Evolutionary conservation across 2,329 filamentous ascomycete species (phyloP), one percentile per base, ranked within the genome.

Genomic region (Fusarium hostae): DNA sequence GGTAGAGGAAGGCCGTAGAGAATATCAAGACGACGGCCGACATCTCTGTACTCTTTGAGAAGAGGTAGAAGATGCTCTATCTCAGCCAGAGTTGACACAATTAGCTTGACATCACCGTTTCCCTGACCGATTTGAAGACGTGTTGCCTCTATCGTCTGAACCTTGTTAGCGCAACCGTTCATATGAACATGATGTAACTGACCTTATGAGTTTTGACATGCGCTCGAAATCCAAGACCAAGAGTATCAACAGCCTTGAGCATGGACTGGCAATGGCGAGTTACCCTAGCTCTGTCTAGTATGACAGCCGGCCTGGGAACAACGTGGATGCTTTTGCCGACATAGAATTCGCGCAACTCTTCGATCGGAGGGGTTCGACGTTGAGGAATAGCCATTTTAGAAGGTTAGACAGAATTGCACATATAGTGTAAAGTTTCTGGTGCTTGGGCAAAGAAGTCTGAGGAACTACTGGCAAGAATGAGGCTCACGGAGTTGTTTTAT

Each of bases 131-230:
- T 82, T 78, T 91, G 89, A 18, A 90, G 71, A 13, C 81, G 81
- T 1, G 88, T 81, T 6, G 89, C 75, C 76, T 91, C 84, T 3
- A 81, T 76, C 0, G 90, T 91, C 87, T 89, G 52, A 3, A 0
- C 0, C 2, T 1, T 18, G 12, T 60, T 26, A 66, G 59, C 3
- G 3, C 6, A 8, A 1, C 9, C 13, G 5, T 0, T 1, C 5
- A n/a, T 5, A 15, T 1, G 2, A 1, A 2, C 1, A 3, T 4
- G 5, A 4, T 24, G 10, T 2, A 5, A 20, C 43, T 40, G 8
- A 88, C 88, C 80, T 92, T 92, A 76, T 92, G 90, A 11, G 88
- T 91, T 77, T 92, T 92, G 9, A 91, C 84, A 72, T 92, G 90
- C 0, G 88, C 87, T 16, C 90, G 82, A 65, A 91, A 91, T 0